These are phyloP conservation scores for Gleditsia sinensis DNA, from an alignment of 306 rosid genomes.

Conservation along the genomic window DNA sequence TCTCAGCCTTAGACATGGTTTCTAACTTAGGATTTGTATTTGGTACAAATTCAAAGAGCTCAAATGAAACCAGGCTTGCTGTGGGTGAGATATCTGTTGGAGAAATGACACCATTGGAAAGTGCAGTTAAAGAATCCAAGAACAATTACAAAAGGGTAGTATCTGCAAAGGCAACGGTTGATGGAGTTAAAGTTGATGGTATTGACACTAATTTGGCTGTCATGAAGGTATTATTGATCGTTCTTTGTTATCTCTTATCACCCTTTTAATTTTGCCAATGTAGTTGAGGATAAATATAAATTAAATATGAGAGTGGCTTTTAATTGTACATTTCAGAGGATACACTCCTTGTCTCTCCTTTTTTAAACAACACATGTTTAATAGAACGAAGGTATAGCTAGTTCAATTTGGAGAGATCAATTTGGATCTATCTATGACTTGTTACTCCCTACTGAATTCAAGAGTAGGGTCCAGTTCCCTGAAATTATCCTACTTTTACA, in stretches of 20 bases:
- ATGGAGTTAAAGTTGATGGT: conserved; percentile 96
- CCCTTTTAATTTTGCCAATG: neutral
- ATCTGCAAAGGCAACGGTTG: conserved; percentile 85
- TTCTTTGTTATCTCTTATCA: conserved; percentile 11
- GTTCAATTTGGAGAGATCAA: neutral
- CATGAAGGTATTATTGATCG: conserved; percentile 72
- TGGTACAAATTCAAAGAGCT: conserved; percentile 60
- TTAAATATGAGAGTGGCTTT: neutral
- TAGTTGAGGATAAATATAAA: neutral
- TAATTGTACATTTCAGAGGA: conserved; percentile 16
- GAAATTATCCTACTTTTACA: conserved; percentile 29
- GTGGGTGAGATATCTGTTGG: conserved; percentile 96
- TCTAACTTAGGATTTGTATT: conserved; percentile 76
- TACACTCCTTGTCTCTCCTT: conserved; percentile 2
- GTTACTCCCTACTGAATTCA: conserved; percentile 2
- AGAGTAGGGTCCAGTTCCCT: neutral
- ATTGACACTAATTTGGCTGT: conserved; percentile 88
- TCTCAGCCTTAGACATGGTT: conserved; percentile 79
- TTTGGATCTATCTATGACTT: neutral
- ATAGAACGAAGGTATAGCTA: neutral
- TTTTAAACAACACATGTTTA: neutral
- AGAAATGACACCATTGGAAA: conserved; percentile 75
- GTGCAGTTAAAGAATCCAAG: conserved; percentile 76
- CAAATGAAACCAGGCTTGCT: conserved; percentile 60
- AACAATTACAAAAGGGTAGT: conserved; percentile 76